These are phyloP conservation scores for Pythium volutum DNA, from an alignment of 352 stramenopile genomes.

Conservation along the genomic window DNA sequence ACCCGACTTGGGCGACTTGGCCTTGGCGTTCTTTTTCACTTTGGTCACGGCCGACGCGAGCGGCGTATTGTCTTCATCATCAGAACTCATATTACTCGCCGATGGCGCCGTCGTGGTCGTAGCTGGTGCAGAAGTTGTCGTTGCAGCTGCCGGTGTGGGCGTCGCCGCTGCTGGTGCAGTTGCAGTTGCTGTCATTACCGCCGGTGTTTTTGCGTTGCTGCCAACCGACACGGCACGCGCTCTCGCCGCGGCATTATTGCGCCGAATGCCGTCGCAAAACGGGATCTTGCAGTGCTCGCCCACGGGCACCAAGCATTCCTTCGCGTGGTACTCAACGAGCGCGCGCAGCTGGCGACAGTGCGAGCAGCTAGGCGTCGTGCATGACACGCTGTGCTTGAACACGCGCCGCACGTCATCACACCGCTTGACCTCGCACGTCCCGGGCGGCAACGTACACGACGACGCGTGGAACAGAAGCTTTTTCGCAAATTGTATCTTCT, in stretches of 20 bases:
- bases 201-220: conserved; percentile 5
- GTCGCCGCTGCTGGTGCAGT: background rate
- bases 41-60: conserved; percentile 66
- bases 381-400: conserved; percentile 85
- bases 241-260: conserved; percentile 44
- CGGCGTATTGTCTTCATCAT: conserved; percentile 75
- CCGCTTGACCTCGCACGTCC: conserved; percentile 80
- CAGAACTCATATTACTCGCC: conserved; percentile 33
- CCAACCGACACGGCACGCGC: conserved; percentile 12
- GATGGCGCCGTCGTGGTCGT: conserved; percentile 7
- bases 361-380: conserved; percentile 56
- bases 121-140: background rate
- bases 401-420: conserved; percentile 83
- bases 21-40: conserved; percentile 52
- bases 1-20: conserved; percentile 59
- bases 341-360: conserved; percentile 83
- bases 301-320: conserved; percentile 61
- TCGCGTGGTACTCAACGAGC: conserved; percentile 82
- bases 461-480: conserved; percentile 76
- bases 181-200: conserved; percentile 6
- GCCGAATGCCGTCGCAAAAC: conserved; percentile 76
- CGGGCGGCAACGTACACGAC: conserved; percentile 51
- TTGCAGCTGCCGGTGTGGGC: background rate
- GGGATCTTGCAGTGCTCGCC: conserved; percentile 78
- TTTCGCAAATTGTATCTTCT: conserved; percentile 86